Base-by-base conservation (phyloP, 768 basidiomycete species). In the Panaeolus papilionaceus region DNA sequence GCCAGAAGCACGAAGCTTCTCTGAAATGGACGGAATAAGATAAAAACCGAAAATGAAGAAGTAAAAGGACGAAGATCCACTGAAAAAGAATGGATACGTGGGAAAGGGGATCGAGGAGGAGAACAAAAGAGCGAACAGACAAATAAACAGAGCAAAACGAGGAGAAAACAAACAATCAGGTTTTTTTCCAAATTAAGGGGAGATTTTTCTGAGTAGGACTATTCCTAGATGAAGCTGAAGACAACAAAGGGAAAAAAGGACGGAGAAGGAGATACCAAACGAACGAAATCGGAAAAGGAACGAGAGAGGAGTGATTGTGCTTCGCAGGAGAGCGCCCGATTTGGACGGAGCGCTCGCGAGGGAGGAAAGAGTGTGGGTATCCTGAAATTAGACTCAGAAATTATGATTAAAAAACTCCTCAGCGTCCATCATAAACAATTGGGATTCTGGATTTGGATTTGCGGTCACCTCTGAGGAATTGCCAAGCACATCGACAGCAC, bases 381-480 rank as follows among this genome's bases (percentile, higher is more conserved):
- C 37, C 66, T 8, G 20, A 9, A 26, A 18, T 51, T 20, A 26
- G 47, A 20, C 37, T 71, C 66, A 73, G 42, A 66, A 72, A 28
- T 69, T 66, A 40, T 72, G 69, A 45, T 62, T 67, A 47, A 75
- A 74, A 66, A 75, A 71, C 18, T 76, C 75, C 54, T 76, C 74
- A 37, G 71, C 68, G 64, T 78, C 75, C 71, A 76, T 76, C 23
- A 72, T 64, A 51, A 72, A 75, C 58, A 76, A 66, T 67, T 58
- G 54, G 16, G 71, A 71, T 28, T 76, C 76, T 18, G 75, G 67
- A 47, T 64, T 67, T 40, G 58, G 68, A 47, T 64, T 67, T 40
- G 58, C 51, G 28, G 71, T 72, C 12, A 64, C 23, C 44, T 18
- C 64, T 63, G 62, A 37, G 65, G 66, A n/a, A 64, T 65, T 16